A percentile compares a stretch with the other conserved stretches of the same genome.
Evolutionary conservation across 2,329 filamentous ascomycete species (phyloP).

Genomic region (Diaporthe australafricana): DNA sequence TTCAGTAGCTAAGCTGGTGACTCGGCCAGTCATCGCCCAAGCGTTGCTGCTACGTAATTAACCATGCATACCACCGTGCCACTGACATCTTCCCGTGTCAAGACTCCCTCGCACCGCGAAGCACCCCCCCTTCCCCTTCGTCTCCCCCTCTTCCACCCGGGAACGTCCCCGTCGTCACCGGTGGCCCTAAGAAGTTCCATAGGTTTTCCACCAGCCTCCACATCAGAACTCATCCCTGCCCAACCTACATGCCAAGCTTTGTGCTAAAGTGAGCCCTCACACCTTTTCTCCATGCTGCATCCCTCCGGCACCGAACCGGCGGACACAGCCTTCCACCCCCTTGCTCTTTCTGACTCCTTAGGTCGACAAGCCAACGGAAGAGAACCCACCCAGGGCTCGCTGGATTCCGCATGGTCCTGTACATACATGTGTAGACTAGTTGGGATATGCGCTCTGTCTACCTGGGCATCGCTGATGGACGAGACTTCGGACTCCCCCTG

Average conservation of each 20-base stretch:
- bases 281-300: constrained; percentile 33
- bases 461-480: constrained; percentile 25
- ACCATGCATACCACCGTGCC: constrained; percentile 8
- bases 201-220: constrained; percentile 28
- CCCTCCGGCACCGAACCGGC: constrained; percentile 36
- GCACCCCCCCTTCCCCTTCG: constrained; percentile 9
- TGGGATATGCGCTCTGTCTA: constrained; percentile 15
- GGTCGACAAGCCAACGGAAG: constrained; percentile 27
- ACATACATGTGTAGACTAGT: constrained; percentile 31
- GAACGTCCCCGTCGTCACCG: constrained; percentile 14
- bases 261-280: constrained; percentile 34
- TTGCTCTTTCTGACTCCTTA: constrained; percentile 25
- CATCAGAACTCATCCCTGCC: constrained; percentile 18
- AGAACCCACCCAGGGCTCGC: constrained; percentile 21
- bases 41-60: constrained; percentile 20
- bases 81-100: constrained; percentile 1
- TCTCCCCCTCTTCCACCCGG: constrained; percentile 13
- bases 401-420: constrained; percentile 36
- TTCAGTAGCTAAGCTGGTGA: neutral
- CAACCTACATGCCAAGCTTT: constrained; percentile 37
- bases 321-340: constrained; percentile 26
- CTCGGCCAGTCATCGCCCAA: constrained; percentile 8
- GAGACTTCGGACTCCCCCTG: constrained; percentile 13
- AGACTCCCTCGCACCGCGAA: neutral
- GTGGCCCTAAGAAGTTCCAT: constrained; percentile 29